A percentile compares a stretch with the other conserved stretches of the same genome.
These are phyloP conservation scores for Mycena pura DNA, from an alignment of 768 basidiomycete species.

Conservation along the genomic window DNA sequence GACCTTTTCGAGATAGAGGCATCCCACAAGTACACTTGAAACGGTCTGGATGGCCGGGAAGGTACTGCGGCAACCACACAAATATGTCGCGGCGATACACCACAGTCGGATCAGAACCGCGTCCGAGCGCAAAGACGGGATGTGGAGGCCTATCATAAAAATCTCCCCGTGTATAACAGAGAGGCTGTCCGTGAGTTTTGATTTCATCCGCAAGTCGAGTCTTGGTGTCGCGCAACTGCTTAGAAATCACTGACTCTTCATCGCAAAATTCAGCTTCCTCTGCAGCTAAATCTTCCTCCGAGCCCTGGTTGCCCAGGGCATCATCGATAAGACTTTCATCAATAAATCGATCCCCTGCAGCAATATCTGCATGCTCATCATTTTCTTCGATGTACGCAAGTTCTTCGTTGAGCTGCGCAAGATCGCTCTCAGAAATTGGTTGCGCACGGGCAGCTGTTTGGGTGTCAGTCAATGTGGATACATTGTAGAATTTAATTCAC, in stretches of 20 bases:
- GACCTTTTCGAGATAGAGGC: too few species aligned
- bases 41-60: background rate
- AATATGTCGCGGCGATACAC: background rate
- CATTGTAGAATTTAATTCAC: too few species aligned
- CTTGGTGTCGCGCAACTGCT: background rate
- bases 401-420: background rate
- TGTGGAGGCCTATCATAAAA: slow-evolving; percentile 2
- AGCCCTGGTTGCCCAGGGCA: background rate
- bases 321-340: background rate
- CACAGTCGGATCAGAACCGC: background rate
- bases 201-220: background rate
- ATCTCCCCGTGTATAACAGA: background rate
- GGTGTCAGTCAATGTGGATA: too few species aligned
- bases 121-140: background rate
- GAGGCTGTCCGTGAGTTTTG: background rate
- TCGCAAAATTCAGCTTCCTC: background rate
- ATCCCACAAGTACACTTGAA: too few species aligned
- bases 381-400: background rate
- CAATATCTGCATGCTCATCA: background rate
- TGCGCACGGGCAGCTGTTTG: too few species aligned
- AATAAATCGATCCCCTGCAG: background rate
- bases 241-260: background rate
- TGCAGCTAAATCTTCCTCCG: background rate
- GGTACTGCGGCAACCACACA: background rate
- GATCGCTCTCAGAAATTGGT: too few species aligned